phyloP scores from a whole-genome alignment of 192 early-diverging fungal species.

The Rhizophagus sp. region DNA sequence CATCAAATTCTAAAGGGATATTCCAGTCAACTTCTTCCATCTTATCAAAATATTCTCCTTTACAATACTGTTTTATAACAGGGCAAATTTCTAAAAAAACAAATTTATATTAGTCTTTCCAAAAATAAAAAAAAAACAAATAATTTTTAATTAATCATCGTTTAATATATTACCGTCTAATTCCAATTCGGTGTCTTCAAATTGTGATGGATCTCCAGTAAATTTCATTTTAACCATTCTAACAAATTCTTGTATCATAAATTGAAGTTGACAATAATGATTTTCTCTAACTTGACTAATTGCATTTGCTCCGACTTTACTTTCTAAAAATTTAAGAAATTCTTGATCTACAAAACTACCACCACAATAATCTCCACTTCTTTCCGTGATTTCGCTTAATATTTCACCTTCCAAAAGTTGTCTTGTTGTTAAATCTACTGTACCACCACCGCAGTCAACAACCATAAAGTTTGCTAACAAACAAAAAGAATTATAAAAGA shows the following conservation, averaged over 20 bases:
- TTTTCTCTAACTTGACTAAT: not conserved
- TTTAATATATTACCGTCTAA: not conserved
- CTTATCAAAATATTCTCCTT: not conserved
- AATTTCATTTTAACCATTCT: not conserved
- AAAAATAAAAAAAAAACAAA: not conserved
- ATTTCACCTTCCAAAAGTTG: not conserved
- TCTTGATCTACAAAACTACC: constrained; percentile 5
- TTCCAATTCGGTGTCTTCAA: not conserved
- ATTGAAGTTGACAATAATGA: not conserved
- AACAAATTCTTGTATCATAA: not conserved
- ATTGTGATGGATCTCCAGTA: not conserved
- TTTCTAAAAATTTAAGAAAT: constrained; percentile 1
- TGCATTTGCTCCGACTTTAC: not conserved
- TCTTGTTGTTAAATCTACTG: constrained; percentile 51
- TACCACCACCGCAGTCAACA: constrained; percentile 57
- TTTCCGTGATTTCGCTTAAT: constrained; percentile 4
- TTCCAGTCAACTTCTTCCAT: constrained; percentile 3
- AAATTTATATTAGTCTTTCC: not conserved
- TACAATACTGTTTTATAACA: not conserved
- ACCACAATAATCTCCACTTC: not conserved
- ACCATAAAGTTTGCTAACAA: constrained; percentile 51
- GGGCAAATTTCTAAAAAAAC: not conserved
- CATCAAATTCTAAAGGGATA: not conserved
- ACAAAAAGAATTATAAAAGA: too few relatives aligned
- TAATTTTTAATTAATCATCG: not conserved